Evolutionary conservation across 2,329 filamentous ascomycete species (phyloP).

Genomic region (Eutypella sp.): DNA sequence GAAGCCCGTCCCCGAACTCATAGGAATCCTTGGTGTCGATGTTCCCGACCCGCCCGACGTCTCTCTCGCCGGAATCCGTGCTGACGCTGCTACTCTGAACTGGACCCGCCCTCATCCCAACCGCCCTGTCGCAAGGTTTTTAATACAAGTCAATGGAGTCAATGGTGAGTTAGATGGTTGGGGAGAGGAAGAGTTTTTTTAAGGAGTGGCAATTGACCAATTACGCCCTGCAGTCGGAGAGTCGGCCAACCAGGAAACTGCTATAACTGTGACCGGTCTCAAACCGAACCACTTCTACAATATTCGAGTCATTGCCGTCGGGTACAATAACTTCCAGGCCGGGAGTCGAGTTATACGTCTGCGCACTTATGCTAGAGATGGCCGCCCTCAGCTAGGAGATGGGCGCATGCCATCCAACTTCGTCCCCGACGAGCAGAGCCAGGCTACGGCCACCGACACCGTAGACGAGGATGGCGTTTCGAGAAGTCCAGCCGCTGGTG

Average conservation of each 20-base stretch:
- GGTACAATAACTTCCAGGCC: slow-evolving; percentile 86
- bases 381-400: slow-evolving; percentile 55
- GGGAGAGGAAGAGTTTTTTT: slow-evolving; percentile 7
- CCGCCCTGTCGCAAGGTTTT: slow-evolving; percentile 74
- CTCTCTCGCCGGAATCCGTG: slow-evolving; percentile 82
- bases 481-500: slow-evolving; percentile 46
- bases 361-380: slow-evolving; percentile 65
- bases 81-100: slow-evolving; percentile 81
- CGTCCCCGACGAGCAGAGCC: slow-evolving; percentile 44
- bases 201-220: slow-evolving; percentile 4
- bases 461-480: slow-evolving; percentile 45
- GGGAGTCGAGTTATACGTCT: slow-evolving; percentile 81
- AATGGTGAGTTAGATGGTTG: slow-evolving; percentile 56
- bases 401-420: slow-evolving; percentile 53
- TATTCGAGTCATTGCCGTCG: slow-evolving; percentile 86
- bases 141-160: slow-evolving; percentile 90
- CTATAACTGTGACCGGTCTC: slow-evolving; percentile 86
- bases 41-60: slow-evolving; percentile 87
- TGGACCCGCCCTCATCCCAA: slow-evolving; percentile 72
- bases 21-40: slow-evolving; percentile 87
- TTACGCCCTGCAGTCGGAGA: slow-evolving; percentile 63
- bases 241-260: slow-evolving; percentile 72
- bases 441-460: slow-evolving; percentile 35
- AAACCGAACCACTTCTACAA: slow-evolving; percentile 88
- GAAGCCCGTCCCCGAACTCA: slow-evolving; percentile 86